These are phyloP conservation scores for Boletellus deceptivus DNA, from an alignment of 1,284 basidiomycete species.

Conservation along the genomic window DNA sequence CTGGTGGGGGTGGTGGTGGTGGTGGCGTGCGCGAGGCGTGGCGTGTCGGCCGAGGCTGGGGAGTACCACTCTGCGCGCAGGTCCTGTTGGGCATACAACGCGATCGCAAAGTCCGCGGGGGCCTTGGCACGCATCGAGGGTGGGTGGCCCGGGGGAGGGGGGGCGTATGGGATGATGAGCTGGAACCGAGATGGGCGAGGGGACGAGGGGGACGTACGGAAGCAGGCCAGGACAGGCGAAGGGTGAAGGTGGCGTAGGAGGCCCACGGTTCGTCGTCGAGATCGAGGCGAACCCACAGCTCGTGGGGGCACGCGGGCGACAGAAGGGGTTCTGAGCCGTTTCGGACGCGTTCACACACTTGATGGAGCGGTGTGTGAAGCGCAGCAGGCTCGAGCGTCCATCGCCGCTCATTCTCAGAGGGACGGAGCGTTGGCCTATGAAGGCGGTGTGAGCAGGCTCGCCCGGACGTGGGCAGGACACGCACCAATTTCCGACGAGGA, in stretches of 20 bases:
- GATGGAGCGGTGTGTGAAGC: constrained; percentile 36
- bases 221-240: constrained; percentile 65
- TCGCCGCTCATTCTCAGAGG: constrained; percentile 28
- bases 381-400: constrained; percentile 46
- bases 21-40: too few species aligned
- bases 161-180: not conserved
- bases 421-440: constrained; percentile 34
- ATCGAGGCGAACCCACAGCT: constrained; percentile 56
- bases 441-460: constrained; percentile 2
- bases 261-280: constrained; percentile 47
- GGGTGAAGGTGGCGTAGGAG: constrained; percentile 50
- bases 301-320: constrained; percentile 43
- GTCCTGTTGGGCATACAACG: constrained; percentile 36
- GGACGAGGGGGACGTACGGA: constrained; percentile 52
- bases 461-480: constrained; percentile 22
- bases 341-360: constrained; percentile 32
- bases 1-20: too few species aligned
- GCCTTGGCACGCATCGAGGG: constrained; percentile 27
- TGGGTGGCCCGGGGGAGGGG: too few species aligned
- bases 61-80: not conserved
- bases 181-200: not conserved
- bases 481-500: constrained; percentile 40
- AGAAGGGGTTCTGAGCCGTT: constrained; percentile 22
- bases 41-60: constrained; percentile 1
- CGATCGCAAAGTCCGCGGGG: constrained; percentile 44